Conservation (phyloP, 169 alveolate genomes). For the Plasmodium vinckei region DNA sequence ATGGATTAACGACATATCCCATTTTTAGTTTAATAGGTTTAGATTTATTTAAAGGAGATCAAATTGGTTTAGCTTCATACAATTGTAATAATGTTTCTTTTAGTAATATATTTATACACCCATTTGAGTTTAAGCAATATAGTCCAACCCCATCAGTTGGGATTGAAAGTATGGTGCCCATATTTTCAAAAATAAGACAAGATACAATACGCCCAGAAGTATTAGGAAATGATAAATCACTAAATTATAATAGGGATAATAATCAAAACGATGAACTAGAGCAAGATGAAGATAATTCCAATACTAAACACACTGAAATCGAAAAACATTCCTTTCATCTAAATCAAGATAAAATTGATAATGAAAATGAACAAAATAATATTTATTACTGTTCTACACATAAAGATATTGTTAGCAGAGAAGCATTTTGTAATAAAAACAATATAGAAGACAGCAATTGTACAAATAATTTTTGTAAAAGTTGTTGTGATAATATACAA, state of each 20-base stretch:
- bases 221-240: constrained; percentile 2
- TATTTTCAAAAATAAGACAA: constrained; percentile 46
- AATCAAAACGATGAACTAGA: constrained; percentile 1
- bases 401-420: constrained; percentile 47
- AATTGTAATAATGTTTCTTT: constrained; percentile 89
- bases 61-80: constrained; percentile 85
- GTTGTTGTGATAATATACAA: constrained; percentile 60
- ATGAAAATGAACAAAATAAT: constrained; percentile 9
- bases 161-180: constrained; percentile 8
- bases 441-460: constrained; percentile 43
- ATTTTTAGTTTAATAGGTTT: constrained; percentile 80
- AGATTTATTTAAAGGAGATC: constrained; percentile 79
- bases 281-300: constrained; percentile 8
- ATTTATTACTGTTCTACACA: constrained; percentile 67
- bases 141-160: constrained; percentile 51
- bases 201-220: constrained; percentile 38
- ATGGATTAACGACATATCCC: constrained; percentile 76
- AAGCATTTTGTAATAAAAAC: constrained; percentile 37
- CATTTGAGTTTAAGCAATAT: constrained; percentile 78
- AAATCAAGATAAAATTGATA: not conserved
- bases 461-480: constrained; percentile 45
- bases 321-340: constrained; percentile 33
- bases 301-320: constrained; percentile 45
- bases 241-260: not conserved
- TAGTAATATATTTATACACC: constrained; percentile 81